phyloP scores from a whole-genome alignment of 768 basidiomycete species.

The Leccinum rimulosum region DNA sequence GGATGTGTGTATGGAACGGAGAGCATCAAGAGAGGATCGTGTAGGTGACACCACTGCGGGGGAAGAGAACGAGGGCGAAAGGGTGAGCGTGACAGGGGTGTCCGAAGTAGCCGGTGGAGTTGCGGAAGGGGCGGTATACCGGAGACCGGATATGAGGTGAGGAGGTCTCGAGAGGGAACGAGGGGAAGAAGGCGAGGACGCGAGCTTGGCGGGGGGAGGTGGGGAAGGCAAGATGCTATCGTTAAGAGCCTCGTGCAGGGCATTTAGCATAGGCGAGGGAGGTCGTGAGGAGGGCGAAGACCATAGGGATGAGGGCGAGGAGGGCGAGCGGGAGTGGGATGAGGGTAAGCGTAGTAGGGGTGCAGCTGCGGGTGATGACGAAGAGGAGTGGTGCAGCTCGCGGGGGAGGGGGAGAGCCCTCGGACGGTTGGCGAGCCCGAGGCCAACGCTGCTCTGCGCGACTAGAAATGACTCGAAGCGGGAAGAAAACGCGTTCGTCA shows the following conservation, averaged over 20 bases:
- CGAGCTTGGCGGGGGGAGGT: conserved; percentile 44
- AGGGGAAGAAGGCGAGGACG: conserved; percentile 34
- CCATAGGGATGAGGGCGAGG: neutral
- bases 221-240: conserved; percentile 39
- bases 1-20: conserved; percentile 43
- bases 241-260: conserved; percentile 45
- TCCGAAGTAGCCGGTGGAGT: conserved; percentile 45
- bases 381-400: conserved; percentile 11
- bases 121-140: conserved; percentile 61
- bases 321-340: neutral
- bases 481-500: conserved; percentile 1
- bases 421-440: conserved; percentile 1
- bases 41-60: conserved; percentile 26
- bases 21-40: conserved; percentile 56
- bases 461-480: conserved; percentile 2
- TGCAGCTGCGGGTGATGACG: conserved; percentile 2
- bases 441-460: neutral
- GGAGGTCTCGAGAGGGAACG: conserved; percentile 43
- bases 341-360: conserved; percentile 21
- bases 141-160: conserved; percentile 51
- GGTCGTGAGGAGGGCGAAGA: conserved; percentile 22
- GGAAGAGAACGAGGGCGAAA: conserved; percentile 17
- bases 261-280: conserved; percentile 39
- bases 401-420: conserved; percentile 16
- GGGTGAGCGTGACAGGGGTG: conserved; percentile 11